Percentiles rank a stretch among this genome's conserved stretches.
phyloP scores from a whole-genome alignment of 78 protist genomes.

The Thecamonas trahens region DNA sequence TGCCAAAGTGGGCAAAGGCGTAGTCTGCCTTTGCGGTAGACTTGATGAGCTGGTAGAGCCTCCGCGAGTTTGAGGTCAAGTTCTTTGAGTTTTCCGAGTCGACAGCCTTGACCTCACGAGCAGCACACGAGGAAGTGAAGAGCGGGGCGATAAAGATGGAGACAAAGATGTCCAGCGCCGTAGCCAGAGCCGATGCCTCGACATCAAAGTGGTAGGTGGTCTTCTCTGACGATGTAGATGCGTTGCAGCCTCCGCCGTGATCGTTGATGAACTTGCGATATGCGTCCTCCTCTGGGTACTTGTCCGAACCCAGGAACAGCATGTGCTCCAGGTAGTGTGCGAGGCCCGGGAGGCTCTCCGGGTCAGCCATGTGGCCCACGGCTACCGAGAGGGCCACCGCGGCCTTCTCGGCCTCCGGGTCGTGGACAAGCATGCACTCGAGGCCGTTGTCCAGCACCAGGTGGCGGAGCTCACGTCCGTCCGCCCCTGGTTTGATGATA shows the following conservation, averaged over 20 bases:
- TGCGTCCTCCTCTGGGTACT: slow-evolving; percentile 60
- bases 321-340: slow-evolving; percentile 72
- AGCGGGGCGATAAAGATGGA: slow-evolving; percentile 61
- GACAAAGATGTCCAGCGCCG: slow-evolving; percentile 15
- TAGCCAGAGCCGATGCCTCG: neutral
- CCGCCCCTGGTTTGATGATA: too few species aligned
- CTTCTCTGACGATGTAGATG: slow-evolving; percentile 43
- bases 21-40: slow-evolving; percentile 33
- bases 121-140: slow-evolving; percentile 30
- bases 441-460: too few species aligned
- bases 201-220: slow-evolving; percentile 52
- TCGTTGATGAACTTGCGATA: slow-evolving; percentile 28
- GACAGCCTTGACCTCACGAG: slow-evolving; percentile 59
- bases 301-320: slow-evolving; percentile 35
- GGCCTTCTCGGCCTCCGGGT: slow-evolving; percentile 18
- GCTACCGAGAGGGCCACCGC: too few species aligned
- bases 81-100: slow-evolving; percentile 36
- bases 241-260: slow-evolving; percentile 74
- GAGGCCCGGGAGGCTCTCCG: slow-evolving; percentile 51
- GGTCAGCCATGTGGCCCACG: too few species aligned
- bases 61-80: slow-evolving; percentile 34
- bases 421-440: too few species aligned
- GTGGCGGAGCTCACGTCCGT: too few species aligned
- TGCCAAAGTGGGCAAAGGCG: slow-evolving; percentile 50
- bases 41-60: slow-evolving; percentile 38